Evolutionary conservation across 345 rosid species (phyloP), one percentile per base, ranked within the genome.

Genomic region (Dovyalis caffra): DNA sequence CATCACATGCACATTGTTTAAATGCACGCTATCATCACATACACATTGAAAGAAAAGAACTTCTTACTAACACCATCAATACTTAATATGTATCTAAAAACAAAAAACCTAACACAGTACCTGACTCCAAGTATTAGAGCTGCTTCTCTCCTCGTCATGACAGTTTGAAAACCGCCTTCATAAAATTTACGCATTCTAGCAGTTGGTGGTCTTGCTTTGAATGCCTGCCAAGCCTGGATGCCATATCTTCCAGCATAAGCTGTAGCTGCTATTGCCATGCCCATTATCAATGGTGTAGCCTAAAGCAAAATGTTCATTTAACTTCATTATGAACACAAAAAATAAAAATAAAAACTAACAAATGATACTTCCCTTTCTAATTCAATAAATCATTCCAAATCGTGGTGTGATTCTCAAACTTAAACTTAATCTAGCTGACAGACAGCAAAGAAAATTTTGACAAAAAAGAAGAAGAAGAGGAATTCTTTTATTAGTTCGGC

Each of bases 71-170:
- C 8, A 20, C 8, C 11, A 40, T 73, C 16, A 64, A 63, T 26
- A 33, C 6, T 33, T 2, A 67, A 38, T 43, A 68, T 3, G n/a
- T 11, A 15, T 33, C 21, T 29, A 20, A 20, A 20, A 45, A 20
- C 15, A 14, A 2, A 64, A 14, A 64, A 10, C 33, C 20, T 15
- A 16, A 31, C 16, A 66, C 23, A 49, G 2, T 74, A 84, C 86
- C 81, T 80, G 60, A 84, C 77, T 64, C 85, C 86, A 23, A 86
- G 83, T 20, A 84, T 77, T 47, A 77, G 70, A 32, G 86, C 79
- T 0, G 89, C 85, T 77, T 86, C 87, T 7, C 85, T 71, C 60
- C 67, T 77, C 2, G 79, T 82, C 85, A 86, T 84, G 77, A 40
- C 69, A 0, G 72, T 40, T 34, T 82, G 78, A 70, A 86, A 86